Evolutionary conservation across 2,329 filamentous ascomycete genomes (phyloP).

Genomic region (Zymoseptoria pseudotritici): DNA sequence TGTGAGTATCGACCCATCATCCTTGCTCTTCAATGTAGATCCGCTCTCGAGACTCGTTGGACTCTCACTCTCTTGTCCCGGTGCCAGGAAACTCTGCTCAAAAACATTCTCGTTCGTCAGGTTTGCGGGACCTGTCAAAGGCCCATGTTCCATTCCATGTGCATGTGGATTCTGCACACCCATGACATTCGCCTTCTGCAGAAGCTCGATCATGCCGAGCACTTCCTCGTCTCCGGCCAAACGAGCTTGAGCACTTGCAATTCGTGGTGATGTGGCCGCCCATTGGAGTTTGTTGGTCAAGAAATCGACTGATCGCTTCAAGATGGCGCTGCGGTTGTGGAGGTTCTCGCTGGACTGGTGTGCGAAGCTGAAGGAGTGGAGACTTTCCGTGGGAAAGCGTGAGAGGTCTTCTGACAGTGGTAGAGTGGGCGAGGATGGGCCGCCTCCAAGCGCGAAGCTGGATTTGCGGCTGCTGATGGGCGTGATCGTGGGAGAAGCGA

Average conservation of each 20-base stretch:
- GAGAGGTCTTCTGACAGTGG: constrained; percentile 79
- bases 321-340: constrained; percentile 82
- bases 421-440: constrained; percentile 60
- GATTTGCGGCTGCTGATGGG: constrained; percentile 54
- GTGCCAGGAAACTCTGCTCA: constrained; percentile 63
- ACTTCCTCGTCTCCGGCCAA: constrained; percentile 76
- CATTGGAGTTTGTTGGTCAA: constrained; percentile 89
- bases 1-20: not conserved
- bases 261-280: constrained; percentile 64
- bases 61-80: constrained; percentile 30
- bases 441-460: constrained; percentile 46
- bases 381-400: constrained; percentile 87
- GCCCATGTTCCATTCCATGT: constrained; percentile 47
- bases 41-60: constrained; percentile 31
- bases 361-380: constrained; percentile 97
- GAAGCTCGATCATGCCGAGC: constrained; percentile 82
- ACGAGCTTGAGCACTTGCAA: constrained; percentile 77
- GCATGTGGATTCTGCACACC: constrained; percentile 50
- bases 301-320: constrained; percentile 92
- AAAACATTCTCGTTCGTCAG: constrained; percentile 72
- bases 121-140: constrained; percentile 73
- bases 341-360: constrained; percentile 80
- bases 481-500: constrained; percentile 57
- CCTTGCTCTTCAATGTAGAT: not conserved
- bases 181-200: constrained; percentile 73